Base-by-base conservation (phyloP, 2,329 filamentous ascomycete genomes). In the Ophiostoma triangulosporum region DNA sequence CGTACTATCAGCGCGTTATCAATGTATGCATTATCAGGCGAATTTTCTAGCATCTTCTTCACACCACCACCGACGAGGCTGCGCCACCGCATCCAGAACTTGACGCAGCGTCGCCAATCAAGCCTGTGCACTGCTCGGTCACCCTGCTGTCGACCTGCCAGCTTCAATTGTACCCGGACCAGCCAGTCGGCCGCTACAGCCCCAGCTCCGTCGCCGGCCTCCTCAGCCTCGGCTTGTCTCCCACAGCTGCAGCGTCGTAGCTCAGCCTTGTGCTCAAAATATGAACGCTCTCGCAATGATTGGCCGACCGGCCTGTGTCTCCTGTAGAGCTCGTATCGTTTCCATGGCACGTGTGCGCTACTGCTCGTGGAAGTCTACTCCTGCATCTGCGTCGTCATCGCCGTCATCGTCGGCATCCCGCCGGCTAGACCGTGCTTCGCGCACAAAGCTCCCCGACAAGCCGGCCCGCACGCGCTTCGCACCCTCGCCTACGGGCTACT, bases 401-500 rank as follows among this genome's bases (percentile, higher is more conserved):
- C 45, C 15, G 15, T 15, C 43, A 29, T 46, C 43, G 7, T 17
- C 26, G 6, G 27, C 12, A 11, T 52, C 45, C n/a, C 53, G 51
- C 24, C 50, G 54, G 6, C 48, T 45, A 8, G 26, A 31, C 9
- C 46, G 49, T 17, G 29, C 20, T 15, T 17, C 15, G 3, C 52
- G 52, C 6, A 31, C 46, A 0, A 36, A 24, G 15, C 48, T 60
- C 12, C 77, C 80, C 27, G 68, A 71, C 27, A 68, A 64, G 6
- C 84, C 86, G 46, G 80, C 80, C 56, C 75, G 88, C 65, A 88
- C 93, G 17, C 83, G 93, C 48, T 98, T 98, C 68, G 93, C 94
- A 1, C 93, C 93, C 0, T 97, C 93, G 1, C 93, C 93, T 0
- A 98, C 93, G 0, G 93, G 93, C 1, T 90, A 91, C 62, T 75